phyloP scores from a whole-genome alignment of 2,329 filamentous ascomycete genomes.

The Fusarium circinatum region DNA sequence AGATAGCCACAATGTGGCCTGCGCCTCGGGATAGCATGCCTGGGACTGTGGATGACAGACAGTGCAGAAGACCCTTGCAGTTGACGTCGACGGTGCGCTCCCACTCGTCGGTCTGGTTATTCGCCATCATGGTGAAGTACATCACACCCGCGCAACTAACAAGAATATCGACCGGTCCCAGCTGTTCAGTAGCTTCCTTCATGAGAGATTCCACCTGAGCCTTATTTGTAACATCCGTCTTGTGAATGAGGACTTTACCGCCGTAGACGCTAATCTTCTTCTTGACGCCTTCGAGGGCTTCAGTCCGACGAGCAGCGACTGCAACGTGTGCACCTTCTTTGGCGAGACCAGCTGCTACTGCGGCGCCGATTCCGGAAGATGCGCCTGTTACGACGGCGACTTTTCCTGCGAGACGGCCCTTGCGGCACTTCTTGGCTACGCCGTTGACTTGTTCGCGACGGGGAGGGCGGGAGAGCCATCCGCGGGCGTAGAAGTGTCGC shows the following conservation, averaged over 20 bases:
- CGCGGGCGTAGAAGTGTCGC: constrained; percentile 82
- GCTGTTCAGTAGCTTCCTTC: constrained; percentile 64
- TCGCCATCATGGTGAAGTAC: constrained; percentile 91
- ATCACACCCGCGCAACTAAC: constrained; percentile 85
- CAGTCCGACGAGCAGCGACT: constrained; percentile 75
- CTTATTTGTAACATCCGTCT: constrained; percentile 78
- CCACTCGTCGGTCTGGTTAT: constrained; percentile 78
- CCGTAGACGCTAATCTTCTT: constrained; percentile 64
- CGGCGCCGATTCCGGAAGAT: constrained; percentile 82
- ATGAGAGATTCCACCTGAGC: constrained; percentile 75
- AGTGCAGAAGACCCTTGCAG: constrained; percentile 84
- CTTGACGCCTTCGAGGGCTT: constrained; percentile 75
- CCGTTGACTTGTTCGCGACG: constrained; percentile 53
- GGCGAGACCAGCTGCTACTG: constrained; percentile 75
- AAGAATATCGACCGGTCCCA: constrained; percentile 82
- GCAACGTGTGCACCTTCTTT: constrained; percentile 77
- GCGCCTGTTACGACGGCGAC: constrained; percentile 83
- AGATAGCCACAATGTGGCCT: constrained; percentile 83
- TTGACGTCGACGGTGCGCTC: constrained; percentile 86
- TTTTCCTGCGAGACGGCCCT: constrained; percentile 72
- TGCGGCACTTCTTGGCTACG: constrained; percentile 41
- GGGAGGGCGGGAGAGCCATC: constrained; percentile 76
- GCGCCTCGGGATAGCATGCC: constrained; percentile 74
- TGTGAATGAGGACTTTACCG: constrained; percentile 73
- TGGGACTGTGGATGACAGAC: constrained; percentile 75